Base-by-base conservation (phyloP, 139 green algal genomes). In the Chlorella sp. region DNA sequence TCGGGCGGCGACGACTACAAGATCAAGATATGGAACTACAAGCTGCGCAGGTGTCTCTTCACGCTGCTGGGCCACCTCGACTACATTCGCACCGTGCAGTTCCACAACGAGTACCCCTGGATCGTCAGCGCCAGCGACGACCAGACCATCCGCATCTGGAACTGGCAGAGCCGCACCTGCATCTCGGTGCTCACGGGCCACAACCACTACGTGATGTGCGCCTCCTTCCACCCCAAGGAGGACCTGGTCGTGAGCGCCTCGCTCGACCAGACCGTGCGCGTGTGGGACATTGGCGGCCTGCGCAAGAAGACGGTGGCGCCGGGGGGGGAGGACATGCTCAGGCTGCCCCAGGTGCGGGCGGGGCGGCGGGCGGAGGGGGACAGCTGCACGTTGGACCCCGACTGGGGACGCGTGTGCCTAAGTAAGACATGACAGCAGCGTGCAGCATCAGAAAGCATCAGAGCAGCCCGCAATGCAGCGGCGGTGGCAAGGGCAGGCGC, bases 181-280 rank as follows among this genome's bases (percentile, higher is more conserved):
- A 94, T 98, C 74, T 88, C 89, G 6, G 96, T 99, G 61, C 89
- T 99, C 49, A 99, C 96, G 10, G 95, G 96, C 5, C 96, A 99
- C 88, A 99, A 99, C 77, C 96, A 99, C 83, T 99, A 99, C 76
- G 96, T 99, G n/a, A 99, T 99, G 96, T 99, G 93, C 76, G 96
- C 96, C 14, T 79, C 81, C 60, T 99, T 99, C 83, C 96, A 99
- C 85, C 83, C 89, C 34, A 98, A 97, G 82, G 95, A 98, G 67
- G 95, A 98, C 78, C 82, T 95, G 67, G 89, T 95, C 2, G 95
- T 97, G 29, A 96, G 89, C 3, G 94, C 93, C 1, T 96, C 89
- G 17, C 80, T 98, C 74, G 93, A 99, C 82, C 95, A 98, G 80
- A 98, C 94, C 2, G 92, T 99, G 35, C 85, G 96, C 1, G 96